phyloP scores from a whole-genome alignment of 2,329 filamentous ascomycete genomes.

The Paraphaeosphaeria minitans region DNA sequence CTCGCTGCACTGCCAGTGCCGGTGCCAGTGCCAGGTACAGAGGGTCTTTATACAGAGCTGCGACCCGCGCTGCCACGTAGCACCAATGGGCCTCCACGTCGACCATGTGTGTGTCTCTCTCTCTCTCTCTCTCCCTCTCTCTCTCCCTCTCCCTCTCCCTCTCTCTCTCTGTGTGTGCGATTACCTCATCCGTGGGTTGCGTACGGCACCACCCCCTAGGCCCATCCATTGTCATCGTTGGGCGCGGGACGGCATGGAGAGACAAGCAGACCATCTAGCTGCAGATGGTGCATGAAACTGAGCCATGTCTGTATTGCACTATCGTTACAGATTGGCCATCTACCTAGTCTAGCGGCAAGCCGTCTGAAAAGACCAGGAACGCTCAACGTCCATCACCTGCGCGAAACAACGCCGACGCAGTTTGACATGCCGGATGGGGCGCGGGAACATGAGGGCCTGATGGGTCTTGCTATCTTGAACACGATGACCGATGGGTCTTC shows the following conservation, averaged over 20 bases:
- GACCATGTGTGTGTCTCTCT: too few species aligned
- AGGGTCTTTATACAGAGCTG: background rate
- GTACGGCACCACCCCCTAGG: background rate
- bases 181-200: constrained; percentile 5
- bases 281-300: background rate
- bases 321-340: constrained; percentile 24
- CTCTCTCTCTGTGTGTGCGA: background rate
- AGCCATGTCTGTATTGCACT: constrained; percentile 21
- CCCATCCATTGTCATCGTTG: background rate
- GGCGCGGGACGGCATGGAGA: background rate
- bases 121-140: too few species aligned
- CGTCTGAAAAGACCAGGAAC: constrained; percentile 5
- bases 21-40: too few species aligned
- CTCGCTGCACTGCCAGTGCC: too few species aligned
- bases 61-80: constrained; percentile 10
- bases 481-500: too few species aligned
- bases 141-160: too few species aligned
- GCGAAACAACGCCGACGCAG: constrained; percentile 9
- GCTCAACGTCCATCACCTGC: background rate
- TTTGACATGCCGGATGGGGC: background rate
- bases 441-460: background rate
- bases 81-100: constrained; percentile 6
- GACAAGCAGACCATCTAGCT: constrained; percentile 5
- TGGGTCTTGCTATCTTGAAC: background rate
- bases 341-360: constrained; percentile 20